phyloP scores from a whole-genome alignment of 805 yeast species.

The Cyberlindnera suaveolens region DNA sequence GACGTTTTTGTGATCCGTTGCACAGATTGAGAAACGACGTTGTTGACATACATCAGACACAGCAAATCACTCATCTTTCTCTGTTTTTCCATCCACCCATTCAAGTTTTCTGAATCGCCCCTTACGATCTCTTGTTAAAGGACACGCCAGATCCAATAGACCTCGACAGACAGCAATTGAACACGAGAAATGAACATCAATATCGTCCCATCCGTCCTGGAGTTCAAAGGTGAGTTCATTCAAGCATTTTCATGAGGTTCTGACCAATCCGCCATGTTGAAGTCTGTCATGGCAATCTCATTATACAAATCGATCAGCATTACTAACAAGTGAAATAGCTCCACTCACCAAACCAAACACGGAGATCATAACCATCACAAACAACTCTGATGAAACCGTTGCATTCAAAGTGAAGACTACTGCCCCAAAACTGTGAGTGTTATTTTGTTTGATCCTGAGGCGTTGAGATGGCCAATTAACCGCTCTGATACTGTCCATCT shows the following conservation, averaged over 20 bases:
- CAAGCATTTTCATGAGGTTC: background rate
- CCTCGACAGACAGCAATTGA: background rate
- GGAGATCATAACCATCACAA: constrained; percentile 43
- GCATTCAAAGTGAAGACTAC: constrained; percentile 98
- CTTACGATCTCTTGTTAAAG: background rate
- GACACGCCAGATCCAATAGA: background rate
- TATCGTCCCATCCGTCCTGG: constrained; percentile 66
- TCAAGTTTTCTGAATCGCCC: no score
- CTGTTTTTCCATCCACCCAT: no score
- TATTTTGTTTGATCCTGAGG: background rate
- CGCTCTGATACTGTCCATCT: background rate
- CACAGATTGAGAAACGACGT: no score
- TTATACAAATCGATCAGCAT: background rate
- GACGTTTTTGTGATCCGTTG: no score
- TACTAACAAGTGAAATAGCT: constrained; percentile 35
- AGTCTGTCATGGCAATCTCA: background rate
- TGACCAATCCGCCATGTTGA: background rate
- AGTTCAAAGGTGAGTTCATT: constrained; percentile 64
- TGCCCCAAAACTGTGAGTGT: constrained; percentile 75
- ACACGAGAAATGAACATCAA: constrained; percentile 35
- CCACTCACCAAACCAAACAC: constrained; percentile 72
- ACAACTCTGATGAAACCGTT: constrained; percentile 52
- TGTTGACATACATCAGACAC: no score
- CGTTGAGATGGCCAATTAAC: no score
- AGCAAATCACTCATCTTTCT: no score